A percentile compares a stretch with the other conserved stretches of the same genome.
Conservation (phyloP, 208 protist species). For the Acanthamoeba triangularis region DNA sequence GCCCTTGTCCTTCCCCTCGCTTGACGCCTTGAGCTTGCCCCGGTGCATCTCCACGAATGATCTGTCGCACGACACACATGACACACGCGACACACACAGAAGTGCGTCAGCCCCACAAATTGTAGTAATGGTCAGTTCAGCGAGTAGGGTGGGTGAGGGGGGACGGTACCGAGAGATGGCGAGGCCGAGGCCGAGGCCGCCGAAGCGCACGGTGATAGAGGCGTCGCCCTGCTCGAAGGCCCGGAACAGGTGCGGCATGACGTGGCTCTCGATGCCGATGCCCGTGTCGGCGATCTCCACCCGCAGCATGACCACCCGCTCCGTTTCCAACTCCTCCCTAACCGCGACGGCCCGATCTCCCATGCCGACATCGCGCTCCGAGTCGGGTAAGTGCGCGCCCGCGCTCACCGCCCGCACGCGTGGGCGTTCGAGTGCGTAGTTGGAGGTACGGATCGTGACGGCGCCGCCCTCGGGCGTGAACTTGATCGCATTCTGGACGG, state of each 20-base stretch:
- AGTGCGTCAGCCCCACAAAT: neutral
- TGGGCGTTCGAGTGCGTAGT: neutral
- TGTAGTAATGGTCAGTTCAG: neutral
- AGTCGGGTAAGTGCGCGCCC: no score
- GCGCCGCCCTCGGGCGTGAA: constrained; percentile 27
- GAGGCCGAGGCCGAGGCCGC: constrained; percentile 1
- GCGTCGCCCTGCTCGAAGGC: constrained; percentile 10
- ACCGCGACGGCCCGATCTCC: no score
- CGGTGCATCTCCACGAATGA: constrained; percentile 23
- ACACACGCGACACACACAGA: neutral
- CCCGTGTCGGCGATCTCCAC: constrained; percentile 23
- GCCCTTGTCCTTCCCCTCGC: constrained; percentile 44
- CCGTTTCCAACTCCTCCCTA: neutral
- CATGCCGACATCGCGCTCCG: neutral
- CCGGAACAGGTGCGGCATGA: neutral
- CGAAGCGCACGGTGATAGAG: neutral
- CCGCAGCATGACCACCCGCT: neutral
- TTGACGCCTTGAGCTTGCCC: neutral
- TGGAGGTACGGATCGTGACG: neutral
- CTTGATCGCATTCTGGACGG: constrained; percentile 35
- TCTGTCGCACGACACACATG: neutral
- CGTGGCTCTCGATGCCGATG: constrained; percentile 32
- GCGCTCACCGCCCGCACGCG: no score
- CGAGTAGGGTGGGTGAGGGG: neutral
- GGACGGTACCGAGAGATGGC: neutral